Evolutionary conservation across 164 flowering plant genomes (phyloP).

Genomic region (Cinnamomum micranthum): DNA sequence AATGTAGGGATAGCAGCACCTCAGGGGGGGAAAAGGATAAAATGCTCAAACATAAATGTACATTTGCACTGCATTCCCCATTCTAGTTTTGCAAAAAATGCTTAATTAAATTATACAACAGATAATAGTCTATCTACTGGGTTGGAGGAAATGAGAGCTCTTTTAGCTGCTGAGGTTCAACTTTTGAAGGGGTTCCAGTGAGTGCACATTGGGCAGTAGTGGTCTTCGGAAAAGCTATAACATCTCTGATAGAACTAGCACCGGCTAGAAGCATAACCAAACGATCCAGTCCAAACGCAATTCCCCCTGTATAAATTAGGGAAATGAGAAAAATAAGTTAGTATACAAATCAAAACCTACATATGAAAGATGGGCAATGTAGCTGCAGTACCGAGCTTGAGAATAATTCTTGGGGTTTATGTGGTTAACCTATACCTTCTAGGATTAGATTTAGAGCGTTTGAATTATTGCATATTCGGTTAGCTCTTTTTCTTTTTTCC

Average conservation of each 20-base stretch:
- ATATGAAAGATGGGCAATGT: too few species aligned
- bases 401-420: too few species aligned
- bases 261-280: slow-evolving; percentile 86
- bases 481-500: too few species aligned
- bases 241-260: slow-evolving; percentile 85
- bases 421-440: too few species aligned
- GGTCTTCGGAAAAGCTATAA: slow-evolving; percentile 95
- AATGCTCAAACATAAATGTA: background rate
- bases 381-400: too few species aligned
- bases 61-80: background rate
- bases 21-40: background rate
- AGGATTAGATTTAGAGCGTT: too few species aligned
- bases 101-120: background rate
- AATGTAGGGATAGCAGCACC: background rate
- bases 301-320: slow-evolving; percentile 63
- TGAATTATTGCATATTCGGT: too few species aligned
- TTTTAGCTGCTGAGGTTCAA: slow-evolving; percentile 79
- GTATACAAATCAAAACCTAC: background rate
- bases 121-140: background rate
- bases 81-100: background rate
- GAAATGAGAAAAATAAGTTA: background rate
- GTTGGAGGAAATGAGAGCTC: slow-evolving; percentile 43
- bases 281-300: slow-evolving; percentile 89
- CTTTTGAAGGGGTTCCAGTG: slow-evolving; percentile 77
- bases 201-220: slow-evolving; percentile 91